Conservation (phyloP, 148 eudicot genomes). For the Persicaria tinctoria region DNA sequence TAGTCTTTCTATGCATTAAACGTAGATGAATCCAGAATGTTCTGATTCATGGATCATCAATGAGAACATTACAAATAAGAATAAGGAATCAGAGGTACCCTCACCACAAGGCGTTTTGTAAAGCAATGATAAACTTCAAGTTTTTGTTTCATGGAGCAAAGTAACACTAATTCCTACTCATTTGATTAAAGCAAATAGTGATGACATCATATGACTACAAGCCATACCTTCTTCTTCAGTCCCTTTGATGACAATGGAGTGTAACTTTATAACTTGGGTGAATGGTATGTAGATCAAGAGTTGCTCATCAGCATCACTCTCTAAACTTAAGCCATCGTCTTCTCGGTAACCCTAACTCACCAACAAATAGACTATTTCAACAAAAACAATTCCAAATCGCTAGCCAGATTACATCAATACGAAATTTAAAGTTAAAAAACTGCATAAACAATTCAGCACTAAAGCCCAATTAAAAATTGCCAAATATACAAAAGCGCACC, state of each 20-base stretch:
- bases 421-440: not conserved
- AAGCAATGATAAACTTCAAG: not conserved
- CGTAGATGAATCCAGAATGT: no score
- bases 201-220: not conserved
- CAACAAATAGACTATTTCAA: not conserved
- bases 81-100: not conserved
- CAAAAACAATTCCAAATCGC: no score
- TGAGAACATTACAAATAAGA: not conserved
- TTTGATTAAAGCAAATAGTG: no score
- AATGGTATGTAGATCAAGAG: constrained; percentile 88
- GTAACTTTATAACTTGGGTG: constrained; percentile 75
- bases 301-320: constrained; percentile 99
- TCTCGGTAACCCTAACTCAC: constrained; percentile 82
- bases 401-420: no score
- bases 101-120: not conserved
- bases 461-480: no score
- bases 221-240: constrained; percentile 85
- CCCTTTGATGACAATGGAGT: constrained; percentile 70
- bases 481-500: no score
- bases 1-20: not conserved
- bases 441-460: no score
- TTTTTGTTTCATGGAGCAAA: not conserved
- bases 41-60: no score
- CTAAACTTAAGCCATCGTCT: constrained; percentile 79
- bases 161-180: no score